Evolutionary conservation across 306 rosid genomes (phyloP).

Genomic region (Glycyrrhiza uralensis): DNA sequence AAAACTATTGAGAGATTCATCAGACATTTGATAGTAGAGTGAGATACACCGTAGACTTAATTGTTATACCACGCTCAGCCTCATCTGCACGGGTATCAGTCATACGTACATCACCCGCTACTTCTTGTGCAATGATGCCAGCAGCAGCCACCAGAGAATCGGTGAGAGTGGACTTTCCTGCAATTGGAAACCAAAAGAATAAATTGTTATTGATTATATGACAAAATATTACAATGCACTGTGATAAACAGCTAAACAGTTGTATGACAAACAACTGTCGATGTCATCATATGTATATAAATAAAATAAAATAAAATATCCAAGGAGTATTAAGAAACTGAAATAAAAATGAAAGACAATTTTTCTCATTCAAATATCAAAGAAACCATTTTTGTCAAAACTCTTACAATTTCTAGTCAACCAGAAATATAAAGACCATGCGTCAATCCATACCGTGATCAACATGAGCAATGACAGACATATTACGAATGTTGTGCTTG

Average conservation of each 20-base stretch:
- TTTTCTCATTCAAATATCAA: too few relatives aligned
- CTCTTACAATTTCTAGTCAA: background rate
- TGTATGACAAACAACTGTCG: background rate
- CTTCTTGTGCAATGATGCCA: slow-evolving; percentile 89
- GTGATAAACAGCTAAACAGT: background rate
- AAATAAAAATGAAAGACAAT: background rate
- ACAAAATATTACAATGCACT: background rate
- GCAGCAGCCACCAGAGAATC: slow-evolving; percentile 97
- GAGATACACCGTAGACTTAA: slow-evolving; percentile 93
- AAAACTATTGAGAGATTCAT: slow-evolving; percentile 45
- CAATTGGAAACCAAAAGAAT: background rate
- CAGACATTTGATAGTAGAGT: slow-evolving; percentile 81
- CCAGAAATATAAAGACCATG: background rate
- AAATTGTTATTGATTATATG: background rate
- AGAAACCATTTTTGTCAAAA: background rate
- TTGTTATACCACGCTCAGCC: slow-evolving; percentile 96
- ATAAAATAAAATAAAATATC: too few relatives aligned
- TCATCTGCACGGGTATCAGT: slow-evolving; percentile 89
- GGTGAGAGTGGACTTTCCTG: slow-evolving; percentile 84
- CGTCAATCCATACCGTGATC: slow-evolving; percentile 64
- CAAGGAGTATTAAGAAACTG: background rate
- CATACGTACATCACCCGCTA: slow-evolving; percentile 95
- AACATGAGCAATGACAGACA: slow-evolving; percentile 94
- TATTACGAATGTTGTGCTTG: slow-evolving; percentile 86
- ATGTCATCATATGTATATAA: background rate